Conservation (phyloP, 176 grass and related monocot genomes). For the Zizania latifolia region DNA sequence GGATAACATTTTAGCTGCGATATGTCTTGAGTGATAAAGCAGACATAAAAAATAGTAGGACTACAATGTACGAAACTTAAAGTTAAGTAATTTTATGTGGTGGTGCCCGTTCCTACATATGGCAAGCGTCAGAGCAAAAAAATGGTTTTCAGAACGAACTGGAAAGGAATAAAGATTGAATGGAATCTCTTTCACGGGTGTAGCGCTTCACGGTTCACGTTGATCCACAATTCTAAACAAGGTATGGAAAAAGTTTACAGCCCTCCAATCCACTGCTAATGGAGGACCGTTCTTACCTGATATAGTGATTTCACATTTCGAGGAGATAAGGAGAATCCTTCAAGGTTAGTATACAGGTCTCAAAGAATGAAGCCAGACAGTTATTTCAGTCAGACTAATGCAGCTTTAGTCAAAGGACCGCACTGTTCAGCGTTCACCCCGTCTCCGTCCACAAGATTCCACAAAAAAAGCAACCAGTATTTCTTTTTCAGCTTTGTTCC, state of each 20-base stretch:
- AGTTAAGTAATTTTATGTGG: neutral
- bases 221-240: neutral
- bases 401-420: neutral
- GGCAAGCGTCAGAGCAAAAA: neutral
- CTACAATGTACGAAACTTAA: neutral
- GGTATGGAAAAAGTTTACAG: neutral
- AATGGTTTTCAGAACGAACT: neutral
- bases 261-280: conserved; percentile 12
- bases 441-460: neutral
- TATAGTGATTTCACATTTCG: neutral
- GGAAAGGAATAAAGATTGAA: conserved; percentile 17
- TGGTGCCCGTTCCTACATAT: neutral
- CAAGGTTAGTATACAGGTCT: conserved; percentile 6
- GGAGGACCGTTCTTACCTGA: conserved; percentile 19
- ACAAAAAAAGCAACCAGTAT: neutral
- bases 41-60: neutral
- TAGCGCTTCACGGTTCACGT: conserved; percentile 1
- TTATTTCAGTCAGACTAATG: conserved; percentile 8
- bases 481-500: conserved; percentile 16
- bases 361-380: neutral
- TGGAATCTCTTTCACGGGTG: conserved; percentile 4
- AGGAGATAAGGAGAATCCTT: conserved; percentile 16
- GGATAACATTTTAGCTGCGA: neutral
- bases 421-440: neutral
- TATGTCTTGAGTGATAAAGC: neutral